Conservation (phyloP, 495 filamentous ascomycete species). For the Penicillium paradoxum region DNA sequence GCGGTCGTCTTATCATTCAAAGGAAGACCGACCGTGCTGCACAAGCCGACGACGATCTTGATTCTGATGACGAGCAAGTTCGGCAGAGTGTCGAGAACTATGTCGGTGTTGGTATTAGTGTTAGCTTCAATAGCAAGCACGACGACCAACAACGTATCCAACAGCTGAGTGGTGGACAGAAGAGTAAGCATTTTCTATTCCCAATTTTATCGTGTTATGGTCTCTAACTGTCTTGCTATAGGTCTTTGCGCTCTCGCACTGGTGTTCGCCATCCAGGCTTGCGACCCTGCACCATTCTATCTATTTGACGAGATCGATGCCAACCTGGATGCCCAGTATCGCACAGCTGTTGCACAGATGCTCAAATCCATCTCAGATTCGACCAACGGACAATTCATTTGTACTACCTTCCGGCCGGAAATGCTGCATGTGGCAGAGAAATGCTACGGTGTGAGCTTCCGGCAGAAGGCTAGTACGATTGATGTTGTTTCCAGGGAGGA, state of each 20-base stretch:
- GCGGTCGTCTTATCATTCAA: constrained; percentile 89
- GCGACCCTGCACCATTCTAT: constrained; percentile 96
- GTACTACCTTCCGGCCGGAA: constrained; percentile 96
- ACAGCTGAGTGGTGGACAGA: constrained; percentile 95
- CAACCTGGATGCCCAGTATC: constrained; percentile 95
- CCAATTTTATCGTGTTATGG: not conserved
- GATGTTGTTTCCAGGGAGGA: constrained; percentile 83
- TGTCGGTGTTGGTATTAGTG: constrained; percentile 94
- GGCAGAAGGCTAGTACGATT: constrained; percentile 87
- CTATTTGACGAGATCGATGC: constrained; percentile 99
- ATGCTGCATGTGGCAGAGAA: constrained; percentile 94
- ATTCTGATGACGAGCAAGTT: constrained; percentile 54
- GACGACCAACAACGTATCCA: constrained; percentile 98
- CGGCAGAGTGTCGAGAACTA: constrained; percentile 87
- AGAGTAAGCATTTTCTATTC: constrained; percentile 58
- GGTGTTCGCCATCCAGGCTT: constrained; percentile 97
- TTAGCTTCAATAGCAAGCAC: constrained; percentile 96
- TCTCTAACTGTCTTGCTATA: constrained; percentile 30
- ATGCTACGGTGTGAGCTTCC: constrained; percentile 94
- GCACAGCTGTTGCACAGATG: constrained; percentile 87
- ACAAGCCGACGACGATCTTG: constrained; percentile 60
- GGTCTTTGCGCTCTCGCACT: constrained; percentile 92
- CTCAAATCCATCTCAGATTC: constrained; percentile 67
- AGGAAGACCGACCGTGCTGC: constrained; percentile 70
- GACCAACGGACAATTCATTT: constrained; percentile 66